Conservation (phyloP, 2,329 filamentous ascomycete genomes). For the Leptodontidium sp. region DNA sequence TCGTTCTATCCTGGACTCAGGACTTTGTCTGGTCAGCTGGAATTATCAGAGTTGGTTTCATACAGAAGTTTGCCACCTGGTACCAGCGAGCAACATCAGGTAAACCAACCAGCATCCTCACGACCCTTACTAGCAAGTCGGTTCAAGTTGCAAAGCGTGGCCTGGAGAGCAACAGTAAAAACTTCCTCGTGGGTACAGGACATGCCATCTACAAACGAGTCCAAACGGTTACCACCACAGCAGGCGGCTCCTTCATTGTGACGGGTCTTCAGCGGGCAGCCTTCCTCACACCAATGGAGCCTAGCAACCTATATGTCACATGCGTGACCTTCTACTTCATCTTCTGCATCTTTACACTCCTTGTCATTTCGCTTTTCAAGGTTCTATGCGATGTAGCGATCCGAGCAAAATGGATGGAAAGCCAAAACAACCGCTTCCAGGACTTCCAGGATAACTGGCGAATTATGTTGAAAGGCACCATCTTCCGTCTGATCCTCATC, state of each 20-base stretch:
- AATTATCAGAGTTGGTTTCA: constrained; percentile 83
- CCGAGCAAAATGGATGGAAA: constrained; percentile 79
- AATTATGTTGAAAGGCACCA: constrained; percentile 89
- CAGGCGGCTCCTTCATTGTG: constrained; percentile 67
- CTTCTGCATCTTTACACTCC: constrained; percentile 78
- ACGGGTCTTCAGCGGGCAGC: constrained; percentile 89
- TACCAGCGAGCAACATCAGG: constrained; percentile 94
- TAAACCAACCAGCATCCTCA: constrained; percentile 81
- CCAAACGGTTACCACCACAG: constrained; percentile 63
- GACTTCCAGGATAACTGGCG: constrained; percentile 96
- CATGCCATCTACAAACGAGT: constrained; percentile 43
- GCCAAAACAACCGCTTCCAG: constrained; percentile 74
- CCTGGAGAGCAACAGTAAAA: constrained; percentile 43
- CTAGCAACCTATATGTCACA: constrained; percentile 93
- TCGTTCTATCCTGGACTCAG: constrained; percentile 93
- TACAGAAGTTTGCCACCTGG: constrained; percentile 91
- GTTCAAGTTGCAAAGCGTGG: constrained; percentile 76
- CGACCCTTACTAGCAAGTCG: constrained; percentile 76
- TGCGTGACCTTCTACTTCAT: constrained; percentile 88
- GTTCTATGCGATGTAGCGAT: constrained; percentile 78
- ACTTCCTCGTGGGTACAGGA: not conserved
- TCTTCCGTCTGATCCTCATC: constrained; percentile 89
- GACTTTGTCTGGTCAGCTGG: constrained; percentile 99
- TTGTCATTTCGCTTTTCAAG: constrained; percentile 82
- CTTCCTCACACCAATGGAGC: constrained; percentile 84